Evolutionary conservation across 1,284 basidiomycete species (phyloP), one percentile per base, ranked within the genome.

Genomic region (Moesziomyces aphidis): DNA sequence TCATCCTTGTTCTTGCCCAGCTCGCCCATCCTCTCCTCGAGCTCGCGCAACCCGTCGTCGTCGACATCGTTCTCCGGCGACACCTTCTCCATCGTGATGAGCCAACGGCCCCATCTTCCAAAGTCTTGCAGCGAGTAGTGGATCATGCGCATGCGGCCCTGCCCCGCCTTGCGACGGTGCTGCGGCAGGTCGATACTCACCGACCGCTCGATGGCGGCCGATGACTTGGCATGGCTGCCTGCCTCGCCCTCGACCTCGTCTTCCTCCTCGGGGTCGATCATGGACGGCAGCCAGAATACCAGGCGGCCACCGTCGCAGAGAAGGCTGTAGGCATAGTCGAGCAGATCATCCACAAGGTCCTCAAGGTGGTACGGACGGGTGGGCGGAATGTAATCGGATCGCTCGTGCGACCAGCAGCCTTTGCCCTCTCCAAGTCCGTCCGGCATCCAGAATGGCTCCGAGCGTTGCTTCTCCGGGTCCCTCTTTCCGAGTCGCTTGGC

Each of bases 91-190:
- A 82, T 60, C 6, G 79, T 82, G 50, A 81, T 82, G 15, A 84
- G 63, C 69, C 80, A 77, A 67, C 96, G 88, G 3, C 94, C 94
- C 96, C 96, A 99, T 43, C 91, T 92, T 15, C 95, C 95, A 84
- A 97, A 99, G 82, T 93, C 91, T 85, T 99, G 96, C 75, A 95
- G 86, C 47, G 93, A 95, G 83, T 97, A 97, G 0, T 92, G 91
- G 31, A 94, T 60, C 63, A 75, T 60, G 13, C 67, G 67, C 73
- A 75, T 75, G 24, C 73, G 55, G 34, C 73, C 73, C 21, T 70
- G 53, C 1, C 73, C 73, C n/a, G 62, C 58, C 34, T 59, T 51
- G 21, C 73, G 63, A 22, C 64, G 63, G 43, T 75, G 73, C 43
- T 62, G 63, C 22, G 73, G 73, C 57, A 75, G 50, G 15, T 75